Evolutionary conservation across 805 yeast genomes (phyloP).

Genomic region (Zygosaccharomyces gambellarensis): DNA sequence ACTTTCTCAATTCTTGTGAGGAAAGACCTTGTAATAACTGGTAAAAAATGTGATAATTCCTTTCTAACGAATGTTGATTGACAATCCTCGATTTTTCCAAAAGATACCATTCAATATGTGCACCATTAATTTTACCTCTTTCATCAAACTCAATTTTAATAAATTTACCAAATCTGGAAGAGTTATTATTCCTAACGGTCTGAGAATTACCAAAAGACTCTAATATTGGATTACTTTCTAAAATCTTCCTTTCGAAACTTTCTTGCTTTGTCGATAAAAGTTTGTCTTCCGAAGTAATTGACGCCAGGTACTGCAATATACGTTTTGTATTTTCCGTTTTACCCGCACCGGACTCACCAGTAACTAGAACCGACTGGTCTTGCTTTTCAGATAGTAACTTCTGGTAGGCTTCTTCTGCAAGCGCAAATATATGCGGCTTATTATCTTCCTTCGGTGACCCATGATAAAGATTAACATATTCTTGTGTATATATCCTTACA

Average conservation of each 20-base stretch:
- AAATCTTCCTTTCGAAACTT: constrained; percentile 73
- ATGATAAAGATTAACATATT: constrained; percentile 54
- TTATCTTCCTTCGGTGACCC: constrained; percentile 40
- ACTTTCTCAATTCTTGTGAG: constrained; percentile 42
- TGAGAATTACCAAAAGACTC: constrained; percentile 98
- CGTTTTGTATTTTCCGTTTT: constrained; percentile 96
- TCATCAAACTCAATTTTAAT: constrained; percentile 74
- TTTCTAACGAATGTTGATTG: constrained; percentile 64
- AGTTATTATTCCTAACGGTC: constrained; percentile 87
- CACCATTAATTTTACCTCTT: constrained; percentile 70
- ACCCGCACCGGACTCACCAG: constrained; percentile 99
- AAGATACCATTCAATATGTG: constrained; percentile 90
- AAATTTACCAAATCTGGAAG: constrained; percentile 95
- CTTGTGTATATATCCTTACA: constrained; percentile 64
- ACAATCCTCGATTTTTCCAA: constrained; percentile 92
- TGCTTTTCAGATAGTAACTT: constrained; percentile 61
- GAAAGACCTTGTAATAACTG: constrained; percentile 72
- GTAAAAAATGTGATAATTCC: constrained; percentile 92
- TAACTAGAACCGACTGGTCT: constrained; percentile 90
- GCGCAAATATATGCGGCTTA: constrained; percentile 88
- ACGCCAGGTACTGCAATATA: constrained; percentile 85
- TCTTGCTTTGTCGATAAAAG: constrained; percentile 24
- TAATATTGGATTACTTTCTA: constrained; percentile 91
- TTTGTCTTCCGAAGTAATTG: constrained; percentile 48
- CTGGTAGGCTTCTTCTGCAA: constrained; percentile 80